Conservation (phyloP, 2,329 filamentous ascomycete species). For the Emericellopsis cladophorae region DNA sequence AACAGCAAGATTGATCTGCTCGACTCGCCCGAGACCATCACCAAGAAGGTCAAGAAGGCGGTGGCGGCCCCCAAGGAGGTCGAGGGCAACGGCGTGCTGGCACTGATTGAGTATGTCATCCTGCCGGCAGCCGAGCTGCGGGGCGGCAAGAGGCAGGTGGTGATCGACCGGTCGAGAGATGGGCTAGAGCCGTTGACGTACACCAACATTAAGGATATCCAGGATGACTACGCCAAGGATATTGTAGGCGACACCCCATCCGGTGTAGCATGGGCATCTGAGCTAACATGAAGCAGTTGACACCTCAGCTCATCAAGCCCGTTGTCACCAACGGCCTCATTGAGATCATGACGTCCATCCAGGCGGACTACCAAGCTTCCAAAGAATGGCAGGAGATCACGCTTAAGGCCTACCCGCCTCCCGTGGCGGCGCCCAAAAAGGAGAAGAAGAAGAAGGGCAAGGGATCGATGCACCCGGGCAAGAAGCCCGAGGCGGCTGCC, state of each 20-base stretch:
- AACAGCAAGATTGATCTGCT: constrained; percentile 92
- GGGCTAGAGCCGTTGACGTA: constrained; percentile 65
- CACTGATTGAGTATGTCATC: constrained; percentile 78
- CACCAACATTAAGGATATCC: constrained; percentile 59
- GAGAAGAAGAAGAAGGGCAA: constrained; percentile 69
- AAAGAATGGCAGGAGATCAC: constrained; percentile 63
- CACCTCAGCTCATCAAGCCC: constrained; percentile 80
- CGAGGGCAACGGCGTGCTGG: constrained; percentile 77
- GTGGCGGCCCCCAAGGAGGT: constrained; percentile 62
- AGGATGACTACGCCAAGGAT: constrained; percentile 70
- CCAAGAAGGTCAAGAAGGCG: constrained; percentile 79
- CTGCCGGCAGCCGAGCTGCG: constrained; percentile 59
- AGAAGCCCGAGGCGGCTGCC: not conserved
- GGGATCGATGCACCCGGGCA: constrained; percentile 50
- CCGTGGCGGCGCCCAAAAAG: constrained; percentile 40
- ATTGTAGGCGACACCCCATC: constrained; percentile 38
- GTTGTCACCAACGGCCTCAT: constrained; percentile 64
- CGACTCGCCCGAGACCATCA: constrained; percentile 60
- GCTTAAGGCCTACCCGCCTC: constrained; percentile 68
- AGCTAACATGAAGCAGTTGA: constrained; percentile 31
- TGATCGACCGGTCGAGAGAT: constrained; percentile 53
- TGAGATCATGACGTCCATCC: constrained; percentile 65
- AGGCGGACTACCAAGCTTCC: constrained; percentile 55
- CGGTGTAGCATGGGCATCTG: no score
- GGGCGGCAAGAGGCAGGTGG: constrained; percentile 48